phyloP scores from a whole-genome alignment of 2,329 filamentous ascomycete species.

The Fusarium pininemorale region DNA sequence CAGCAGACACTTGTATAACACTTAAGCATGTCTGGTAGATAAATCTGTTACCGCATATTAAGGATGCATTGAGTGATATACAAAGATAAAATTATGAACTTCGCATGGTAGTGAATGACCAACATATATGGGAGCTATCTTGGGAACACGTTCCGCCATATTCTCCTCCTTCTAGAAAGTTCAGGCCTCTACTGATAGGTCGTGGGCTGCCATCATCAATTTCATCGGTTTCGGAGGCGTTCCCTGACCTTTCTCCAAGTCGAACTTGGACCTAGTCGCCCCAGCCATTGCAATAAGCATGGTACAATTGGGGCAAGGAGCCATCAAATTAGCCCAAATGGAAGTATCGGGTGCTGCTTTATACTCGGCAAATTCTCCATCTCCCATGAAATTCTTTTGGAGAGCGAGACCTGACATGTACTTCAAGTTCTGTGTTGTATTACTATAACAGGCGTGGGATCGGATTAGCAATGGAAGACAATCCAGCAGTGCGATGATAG shows the following conservation, averaged over 20 bases:
- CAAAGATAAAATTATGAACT: background rate
- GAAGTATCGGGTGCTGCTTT: background rate
- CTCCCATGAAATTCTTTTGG: background rate
- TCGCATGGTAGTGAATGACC: background rate
- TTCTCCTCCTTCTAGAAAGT: rapidly evolving
- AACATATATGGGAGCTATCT: background rate
- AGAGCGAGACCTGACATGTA: background rate
- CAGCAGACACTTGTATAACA: too few species aligned
- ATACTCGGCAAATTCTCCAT: background rate
- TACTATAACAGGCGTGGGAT: background rate
- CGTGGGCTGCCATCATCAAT: background rate
- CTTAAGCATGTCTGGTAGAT: rapidly evolving
- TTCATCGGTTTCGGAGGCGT: background rate
- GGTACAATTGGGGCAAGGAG: background rate
- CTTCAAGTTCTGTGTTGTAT: background rate
- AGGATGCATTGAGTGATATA: rapidly evolving
- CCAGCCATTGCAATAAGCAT: background rate
- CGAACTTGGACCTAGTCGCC: background rate
- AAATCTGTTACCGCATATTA: too few species aligned
- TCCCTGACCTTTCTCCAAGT: background rate
- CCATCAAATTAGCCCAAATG: background rate
- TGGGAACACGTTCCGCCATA: background rate
- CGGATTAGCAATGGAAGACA: background rate
- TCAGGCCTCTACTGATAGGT: background rate
- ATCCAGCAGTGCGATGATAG: rapidly evolving